A percentile compares a stretch with the other conserved stretches of the same genome.
phyloP scores from a whole-genome alignment of 257 asterid genomes.

The Solanum etuberosum region DNA sequence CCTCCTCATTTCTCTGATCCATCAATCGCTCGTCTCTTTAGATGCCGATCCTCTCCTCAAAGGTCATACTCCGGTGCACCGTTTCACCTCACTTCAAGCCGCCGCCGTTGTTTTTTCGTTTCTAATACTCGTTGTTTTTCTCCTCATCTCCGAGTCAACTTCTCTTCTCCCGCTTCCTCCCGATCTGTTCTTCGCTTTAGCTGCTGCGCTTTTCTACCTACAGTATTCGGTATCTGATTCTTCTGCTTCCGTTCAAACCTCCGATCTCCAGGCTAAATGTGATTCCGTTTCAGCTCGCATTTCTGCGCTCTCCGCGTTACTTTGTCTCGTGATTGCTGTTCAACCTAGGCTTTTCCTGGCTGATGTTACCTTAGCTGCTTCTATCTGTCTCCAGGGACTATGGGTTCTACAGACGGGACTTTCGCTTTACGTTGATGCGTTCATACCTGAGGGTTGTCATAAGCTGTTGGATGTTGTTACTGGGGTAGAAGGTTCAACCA shows the following conservation, averaged over 20 bases:
- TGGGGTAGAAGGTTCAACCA: conserved; percentile 94
- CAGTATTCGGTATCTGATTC: conserved; percentile 37
- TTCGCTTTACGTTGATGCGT: conserved; percentile 77
- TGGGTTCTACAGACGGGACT: conserved; percentile 91
- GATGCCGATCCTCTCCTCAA: conserved; percentile 73
- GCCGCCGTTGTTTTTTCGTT: conserved; percentile 49
- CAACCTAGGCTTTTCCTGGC: conserved; percentile 46
- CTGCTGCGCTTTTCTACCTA: conserved; percentile 58
- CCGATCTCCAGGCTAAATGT: conserved; percentile 82
- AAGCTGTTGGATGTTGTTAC: conserved; percentile 77
- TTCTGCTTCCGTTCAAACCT: conserved; percentile 67
- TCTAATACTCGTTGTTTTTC: background rate
- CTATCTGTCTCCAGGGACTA: conserved; percentile 69
- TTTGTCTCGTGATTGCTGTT: conserved; percentile 50
- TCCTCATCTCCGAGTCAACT: conserved; percentile 54
- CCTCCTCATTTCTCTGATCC: conserved; percentile 44
- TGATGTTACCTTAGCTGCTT: conserved; percentile 52
- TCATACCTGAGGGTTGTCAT: conserved; percentile 94
- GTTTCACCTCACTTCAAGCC: conserved; percentile 62
- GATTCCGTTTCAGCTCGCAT: conserved; percentile 43
- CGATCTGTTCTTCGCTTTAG: conserved; percentile 62
- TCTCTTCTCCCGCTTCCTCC: conserved; percentile 52
- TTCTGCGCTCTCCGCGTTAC: conserved; percentile 35
- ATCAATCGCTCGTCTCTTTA: conserved; percentile 45
- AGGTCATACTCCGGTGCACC: conserved; percentile 77